Evolutionary conservation across 305 asterid species (phyloP).

Genomic region (Ilex paraguariensis): DNA sequence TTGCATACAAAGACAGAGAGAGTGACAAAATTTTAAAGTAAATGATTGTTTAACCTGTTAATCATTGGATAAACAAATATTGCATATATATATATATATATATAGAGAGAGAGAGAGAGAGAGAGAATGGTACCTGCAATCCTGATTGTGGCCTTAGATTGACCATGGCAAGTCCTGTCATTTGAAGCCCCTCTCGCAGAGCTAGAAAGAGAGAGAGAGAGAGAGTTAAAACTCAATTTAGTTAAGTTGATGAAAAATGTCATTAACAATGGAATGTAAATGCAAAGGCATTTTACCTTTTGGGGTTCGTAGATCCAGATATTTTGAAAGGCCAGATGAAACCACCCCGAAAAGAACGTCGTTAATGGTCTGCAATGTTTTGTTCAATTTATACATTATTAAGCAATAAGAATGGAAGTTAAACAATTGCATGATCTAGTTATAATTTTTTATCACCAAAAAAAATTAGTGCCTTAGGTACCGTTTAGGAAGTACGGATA

Average conservation of each 20-base stretch:
- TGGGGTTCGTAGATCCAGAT: conserved; percentile 47
- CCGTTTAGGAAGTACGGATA: too few relatives aligned
- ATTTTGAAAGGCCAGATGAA: conserved; percentile 66
- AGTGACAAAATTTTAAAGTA: not conserved
- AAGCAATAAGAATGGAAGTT: too few relatives aligned
- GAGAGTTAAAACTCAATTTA: not conserved
- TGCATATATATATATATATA: too few relatives aligned
- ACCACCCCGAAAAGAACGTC: conserved; percentile 77
- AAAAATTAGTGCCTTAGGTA: too few relatives aligned
- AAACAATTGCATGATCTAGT: too few relatives aligned
- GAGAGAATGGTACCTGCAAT: conserved; percentile 33
- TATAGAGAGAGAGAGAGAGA: too few relatives aligned
- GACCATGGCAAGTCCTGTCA: conserved; percentile 77
- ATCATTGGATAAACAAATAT: too few relatives aligned
- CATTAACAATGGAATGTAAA: too few relatives aligned
- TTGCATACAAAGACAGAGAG: too few relatives aligned
- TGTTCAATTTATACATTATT: too few relatives aligned
- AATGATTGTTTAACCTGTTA: not conserved
- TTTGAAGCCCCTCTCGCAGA: conserved; percentile 46
- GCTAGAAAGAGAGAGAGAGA: conserved; percentile 17
- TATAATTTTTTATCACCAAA: too few relatives aligned
- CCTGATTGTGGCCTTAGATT: conserved; percentile 65
- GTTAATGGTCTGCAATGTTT: conserved; percentile 62
- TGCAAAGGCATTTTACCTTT: conserved; percentile 33
- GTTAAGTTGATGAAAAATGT: too few relatives aligned